Percentiles rank a stretch among this genome's conserved stretches.
Evolutionary conservation across 176 grass and related monocot genomes (phyloP).

Genomic region (Musa troglodytarum): DNA sequence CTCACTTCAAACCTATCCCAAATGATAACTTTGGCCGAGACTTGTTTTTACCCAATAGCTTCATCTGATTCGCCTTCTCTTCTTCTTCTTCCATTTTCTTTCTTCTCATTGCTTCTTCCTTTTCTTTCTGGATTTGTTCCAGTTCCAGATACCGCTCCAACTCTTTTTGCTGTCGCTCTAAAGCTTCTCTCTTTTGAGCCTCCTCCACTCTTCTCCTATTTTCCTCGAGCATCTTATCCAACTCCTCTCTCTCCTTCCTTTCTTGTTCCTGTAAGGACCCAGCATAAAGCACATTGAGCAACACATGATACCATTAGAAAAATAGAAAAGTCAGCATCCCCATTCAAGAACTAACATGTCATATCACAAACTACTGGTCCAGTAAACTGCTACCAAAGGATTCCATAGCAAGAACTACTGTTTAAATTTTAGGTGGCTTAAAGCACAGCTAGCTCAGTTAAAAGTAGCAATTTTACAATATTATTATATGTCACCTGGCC

Average conservation of each 20-base stretch:
- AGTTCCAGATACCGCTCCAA: constrained; percentile 87
- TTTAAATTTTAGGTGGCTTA: background rate
- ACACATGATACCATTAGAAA: background rate
- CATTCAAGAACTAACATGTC: background rate
- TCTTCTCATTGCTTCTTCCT: constrained; percentile 75
- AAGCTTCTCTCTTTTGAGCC: constrained; percentile 62
- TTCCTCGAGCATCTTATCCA: constrained; percentile 81
- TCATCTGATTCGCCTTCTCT: constrained; percentile 82
- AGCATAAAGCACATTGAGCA: constrained; percentile 9
- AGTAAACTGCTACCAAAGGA: background rate
- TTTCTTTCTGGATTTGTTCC: constrained; percentile 74
- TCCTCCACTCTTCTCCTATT: constrained; percentile 80
- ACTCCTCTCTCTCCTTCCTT: constrained; percentile 61
- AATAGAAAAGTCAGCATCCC: too few species aligned
- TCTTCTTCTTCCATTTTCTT: constrained; percentile 84
- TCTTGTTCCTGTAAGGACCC: constrained; percentile 52
- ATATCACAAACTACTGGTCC: background rate
- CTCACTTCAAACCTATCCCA: constrained; percentile 70
- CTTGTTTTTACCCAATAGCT: constrained; percentile 92
- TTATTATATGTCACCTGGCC: background rate
- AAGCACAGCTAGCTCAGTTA: background rate
- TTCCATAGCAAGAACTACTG: background rate
- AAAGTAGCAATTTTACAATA: background rate
- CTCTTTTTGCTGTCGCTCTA: constrained; percentile 86
- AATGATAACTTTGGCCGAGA: constrained; percentile 83